Conservation (phyloP, 352 stramenopile species). For the Hyphochytrium catenoides region DNA sequence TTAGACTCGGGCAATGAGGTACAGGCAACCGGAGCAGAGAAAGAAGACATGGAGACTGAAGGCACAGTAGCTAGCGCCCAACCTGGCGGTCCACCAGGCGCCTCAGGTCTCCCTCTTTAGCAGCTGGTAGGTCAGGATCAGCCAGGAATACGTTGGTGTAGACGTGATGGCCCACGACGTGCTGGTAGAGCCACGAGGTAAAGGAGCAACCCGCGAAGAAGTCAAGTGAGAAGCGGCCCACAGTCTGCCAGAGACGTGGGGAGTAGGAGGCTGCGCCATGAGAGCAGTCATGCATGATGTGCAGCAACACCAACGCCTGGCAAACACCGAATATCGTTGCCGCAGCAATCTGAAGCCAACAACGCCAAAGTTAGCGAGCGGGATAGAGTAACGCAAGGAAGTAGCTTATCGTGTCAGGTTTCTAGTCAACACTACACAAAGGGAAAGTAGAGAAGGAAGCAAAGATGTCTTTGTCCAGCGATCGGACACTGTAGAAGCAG, state of each 20-base stretch:
- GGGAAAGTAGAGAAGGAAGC: too few species aligned
- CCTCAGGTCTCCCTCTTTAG: conserved; percentile 54
- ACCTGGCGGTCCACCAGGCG: conserved; percentile 63
- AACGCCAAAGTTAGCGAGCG: too few species aligned
- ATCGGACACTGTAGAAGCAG: too few species aligned
- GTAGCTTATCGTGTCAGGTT: too few species aligned
- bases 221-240: conserved; percentile 57
- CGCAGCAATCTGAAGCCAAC: conserved; percentile 43
- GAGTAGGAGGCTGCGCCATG: conserved; percentile 63
- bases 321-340: conserved; percentile 57
- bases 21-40: too few species aligned
- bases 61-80: too few species aligned
- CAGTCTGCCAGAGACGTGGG: conserved; percentile 35
- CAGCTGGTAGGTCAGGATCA: conserved; percentile 74
- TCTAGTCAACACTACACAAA: too few species aligned
- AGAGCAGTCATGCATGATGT: conserved; percentile 78
- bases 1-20: too few species aligned
- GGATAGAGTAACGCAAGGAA: too few species aligned
- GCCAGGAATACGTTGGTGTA: conserved; percentile 80
- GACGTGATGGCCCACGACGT: conserved; percentile 83
- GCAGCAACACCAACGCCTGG: conserved; percentile 63
- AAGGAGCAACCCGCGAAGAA: conserved; percentile 72
- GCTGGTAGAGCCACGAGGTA: conserved; percentile 80
- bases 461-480: too few species aligned
- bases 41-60: too few species aligned